Base-by-base conservation (phyloP, 2,329 filamentous ascomycete genomes). In the Amesomyces nigricolor region DNA sequence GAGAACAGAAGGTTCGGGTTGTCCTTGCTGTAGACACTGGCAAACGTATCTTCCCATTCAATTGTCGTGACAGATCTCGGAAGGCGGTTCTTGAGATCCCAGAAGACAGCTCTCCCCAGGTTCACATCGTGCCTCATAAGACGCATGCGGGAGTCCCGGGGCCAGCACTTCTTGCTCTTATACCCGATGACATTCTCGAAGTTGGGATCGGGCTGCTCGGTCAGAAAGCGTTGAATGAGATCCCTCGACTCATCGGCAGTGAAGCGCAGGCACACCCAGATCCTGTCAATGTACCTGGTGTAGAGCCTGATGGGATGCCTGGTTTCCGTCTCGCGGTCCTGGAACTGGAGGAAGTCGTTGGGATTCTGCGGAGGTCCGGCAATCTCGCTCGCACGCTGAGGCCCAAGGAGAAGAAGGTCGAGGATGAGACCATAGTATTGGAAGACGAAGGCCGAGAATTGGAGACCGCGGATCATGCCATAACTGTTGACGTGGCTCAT, bases 401-500 rank as follows among this genome's bases (percentile, higher is more conserved):
- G 80, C 45, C 94, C 94, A 29, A 99, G 84, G 19, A 99, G 79
- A 38, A 99, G 78, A 45, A 99, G 79, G 73, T 99, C 94, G 52
- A 99, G 85, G 57, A 99, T 92, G 58, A 99, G 78, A 46, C 95
- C 94, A 65, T 99, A 99, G 78, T 91, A 99, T 69, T 99, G 94
- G 80, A 99, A 99, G 19, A 99, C 94, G 61, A 99, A 99, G 0
- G 90, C 94, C 1, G 94, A 96, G 74, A 99, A 99, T 63, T 99
- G 95, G 14, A 99, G 80, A 64, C 95, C 94, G 66, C 94, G 90
- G 66, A 99, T 96, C 87, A 99, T 88, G 64, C 94, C 94, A 68
- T 97, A 99, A 68, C 90, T 95, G 74, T 99, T 99, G 68, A 95
- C 94, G 67, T 99, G 94, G 68, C 96, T 97, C 94, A 99, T 99